Base-by-base conservation (phyloP, 129 eudicot species). In the Arctium minus region DNA sequence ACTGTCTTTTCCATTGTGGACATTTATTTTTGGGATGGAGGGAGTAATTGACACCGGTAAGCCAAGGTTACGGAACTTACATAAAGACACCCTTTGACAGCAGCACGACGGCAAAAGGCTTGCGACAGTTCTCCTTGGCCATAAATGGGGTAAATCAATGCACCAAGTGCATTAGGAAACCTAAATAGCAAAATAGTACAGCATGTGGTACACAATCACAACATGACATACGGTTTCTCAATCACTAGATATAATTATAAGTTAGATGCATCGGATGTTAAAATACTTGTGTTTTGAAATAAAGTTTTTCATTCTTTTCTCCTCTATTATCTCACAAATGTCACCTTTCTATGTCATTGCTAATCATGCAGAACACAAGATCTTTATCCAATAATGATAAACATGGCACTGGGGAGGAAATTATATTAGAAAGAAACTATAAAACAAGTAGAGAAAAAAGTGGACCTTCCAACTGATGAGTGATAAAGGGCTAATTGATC, bases 101-200 rank as follows among this genome's bases (percentile, higher is more conserved):
- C 99, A 85, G 99, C 99, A 85, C 99, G 97, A 8, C 99, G 94
- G 69, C 99, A 96, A 87, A 96, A 96, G 62, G 99, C 98, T 84
- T 93, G 99, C 72, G 97, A 88, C 73, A 93, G 86, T 84, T 96
- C 99, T 81, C 99, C 99, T 81, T 93, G 98, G 80, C 99, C 99
- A 86, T 96, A 96, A 72, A 96, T 78, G 74, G 99, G 99, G 80
- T 93, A 96, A 74, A 96, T 86, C 85, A 93, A 85, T 79, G 98
- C 98, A 71, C 99, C 97, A 80, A 83, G 90, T 82, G 97, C 95
- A 79, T 90, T 91, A 75, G 94, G 92, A 90, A 92, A 95, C 92
- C 99, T 93, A 44, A 39, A 86, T 31, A 76, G 18, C 30, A 69
- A 85, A 30, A 76, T n/a, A 33, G n/a, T 30, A 56, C 74, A 76